phyloP scores from a whole-genome alignment of 306 rosid genomes.

The Vachellia pachyceras region DNA sequence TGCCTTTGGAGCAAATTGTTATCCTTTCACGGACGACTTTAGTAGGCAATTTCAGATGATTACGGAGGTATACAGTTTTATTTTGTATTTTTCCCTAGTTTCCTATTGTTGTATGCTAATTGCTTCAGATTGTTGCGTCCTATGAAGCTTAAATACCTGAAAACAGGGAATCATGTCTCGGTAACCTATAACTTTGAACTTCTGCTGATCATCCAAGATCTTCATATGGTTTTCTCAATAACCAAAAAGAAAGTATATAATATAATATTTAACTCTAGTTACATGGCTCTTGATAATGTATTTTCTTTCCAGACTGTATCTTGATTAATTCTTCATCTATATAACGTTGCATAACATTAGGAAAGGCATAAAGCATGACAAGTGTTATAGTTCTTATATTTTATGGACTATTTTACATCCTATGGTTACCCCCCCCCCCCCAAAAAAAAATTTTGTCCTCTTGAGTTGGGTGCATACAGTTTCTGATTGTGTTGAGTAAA shows the following conservation, averaged over 20 bases:
- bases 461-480: background rate
- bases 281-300: background rate
- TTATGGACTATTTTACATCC: background rate
- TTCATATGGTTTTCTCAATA: no score
- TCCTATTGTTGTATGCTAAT: slow-evolving; percentile 15
- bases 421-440: no score
- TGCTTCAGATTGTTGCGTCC: slow-evolving; percentile 29
- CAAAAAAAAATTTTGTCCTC: no score
- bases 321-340: background rate
- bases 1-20: slow-evolving; percentile 90
- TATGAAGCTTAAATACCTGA: background rate
- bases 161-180: background rate
- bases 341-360: slow-evolving; percentile 15
- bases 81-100: slow-evolving; percentile 4
- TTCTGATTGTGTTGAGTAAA: slow-evolving; percentile 10
- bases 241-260: no score
- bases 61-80: slow-evolving; percentile 60
- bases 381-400: background rate
- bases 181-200: background rate
- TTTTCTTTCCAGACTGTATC: background rate
- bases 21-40: slow-evolving; percentile 79
- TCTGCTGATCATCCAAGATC: background rate
- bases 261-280: background rate
- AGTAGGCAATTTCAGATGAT: slow-evolving; percentile 68
- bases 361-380: background rate